phyloP scores from a whole-genome alignment of 768 basidiomycete species.

The Tylopilus felleus region DNA sequence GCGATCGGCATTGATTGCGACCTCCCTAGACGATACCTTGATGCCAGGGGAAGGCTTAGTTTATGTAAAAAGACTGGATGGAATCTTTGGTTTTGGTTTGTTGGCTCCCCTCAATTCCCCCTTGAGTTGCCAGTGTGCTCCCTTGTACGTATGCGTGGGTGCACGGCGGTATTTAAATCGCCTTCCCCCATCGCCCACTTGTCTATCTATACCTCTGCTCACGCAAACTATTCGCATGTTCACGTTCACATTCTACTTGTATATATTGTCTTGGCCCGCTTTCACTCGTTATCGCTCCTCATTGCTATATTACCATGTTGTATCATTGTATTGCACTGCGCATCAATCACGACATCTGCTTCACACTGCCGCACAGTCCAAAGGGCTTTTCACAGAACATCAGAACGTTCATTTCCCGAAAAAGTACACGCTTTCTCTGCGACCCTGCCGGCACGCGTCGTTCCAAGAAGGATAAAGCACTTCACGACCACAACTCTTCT shows the following conservation, averaged over 20 bases:
- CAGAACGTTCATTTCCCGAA: constrained; percentile 13
- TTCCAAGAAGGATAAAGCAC: background rate
- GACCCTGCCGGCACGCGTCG: constrained; percentile 16
- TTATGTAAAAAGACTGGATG: constrained; percentile 29
- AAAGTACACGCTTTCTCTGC: background rate
- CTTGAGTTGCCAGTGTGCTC: constrained; percentile 16
- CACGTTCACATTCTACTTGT: constrained; percentile 20
- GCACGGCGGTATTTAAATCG: constrained; percentile 11
- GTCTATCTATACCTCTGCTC: constrained; percentile 10
- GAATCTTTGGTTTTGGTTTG: constrained; percentile 24
- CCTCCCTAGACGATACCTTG: constrained; percentile 7
- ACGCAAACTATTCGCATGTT: constrained; percentile 19
- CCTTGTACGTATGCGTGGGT: constrained; percentile 25
- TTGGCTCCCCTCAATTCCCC: constrained; percentile 7
- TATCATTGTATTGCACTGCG: constrained; percentile 16
- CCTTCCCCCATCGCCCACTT: constrained; percentile 8
- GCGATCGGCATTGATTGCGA: constrained; percentile 26
- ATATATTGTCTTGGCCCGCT: constrained; percentile 11
- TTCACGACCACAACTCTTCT: background rate
- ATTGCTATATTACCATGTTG: constrained; percentile 21
- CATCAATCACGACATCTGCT: background rate
- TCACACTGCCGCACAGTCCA: background rate
- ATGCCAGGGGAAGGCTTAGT: constrained; percentile 9
- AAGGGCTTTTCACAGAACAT: constrained; percentile 1
- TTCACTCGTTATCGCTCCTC: constrained; percentile 1